Evolutionary conservation across 768 basidiomycete genomes (phyloP), one percentile per base, ranked within the genome.

Genomic region (Lentinula guzmanii): DNA sequence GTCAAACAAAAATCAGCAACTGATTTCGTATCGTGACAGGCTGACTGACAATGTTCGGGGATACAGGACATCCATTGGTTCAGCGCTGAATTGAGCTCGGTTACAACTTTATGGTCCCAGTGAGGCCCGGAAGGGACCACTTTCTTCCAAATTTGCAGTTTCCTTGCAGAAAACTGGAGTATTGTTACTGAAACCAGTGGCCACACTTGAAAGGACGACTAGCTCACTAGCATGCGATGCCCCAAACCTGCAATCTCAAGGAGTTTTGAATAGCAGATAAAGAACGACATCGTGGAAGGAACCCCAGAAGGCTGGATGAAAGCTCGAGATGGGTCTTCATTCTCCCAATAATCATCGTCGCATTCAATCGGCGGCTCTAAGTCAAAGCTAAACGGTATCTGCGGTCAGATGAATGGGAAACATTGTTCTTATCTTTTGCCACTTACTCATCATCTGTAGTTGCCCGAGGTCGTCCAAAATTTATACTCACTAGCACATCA

Each of bases 31-130:
- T 5, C 28, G n/a, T 21, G 31, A 51, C 33, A 50, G 11, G 10
- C 15, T 4, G 62, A 62, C 72, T 39, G 58, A 78, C 77, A 62
- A 42, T 78, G 78, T 45, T 73, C 70, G 1, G 85, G 85, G 3
- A 86, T 75, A 4, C 75, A 69, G 48, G 85, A 81, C 3, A 82
- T 73, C 86, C 86, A 87, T 28, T 77, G 74, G 61, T 86, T 86
- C 15, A 87, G 67, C 2, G 78, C 80, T 9, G 82, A 82, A 69
- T 60, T 50, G 37, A 60, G 24, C 28, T 60, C 50, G 35, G 45
- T 58, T 24, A 55, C 52, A 9, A 31, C 42, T 43, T 55, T 48
- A 21, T 63, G 57, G 10, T 52, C 43, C 48, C 48, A 43, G 24
- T 52, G 18, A 15, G 59, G 18, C 11, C 51, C 28, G 37, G 34